Evolutionary conservation across 2,329 filamentous ascomycete genomes (phyloP).

Genomic region (Colletotrichum euphorbiae): DNA sequence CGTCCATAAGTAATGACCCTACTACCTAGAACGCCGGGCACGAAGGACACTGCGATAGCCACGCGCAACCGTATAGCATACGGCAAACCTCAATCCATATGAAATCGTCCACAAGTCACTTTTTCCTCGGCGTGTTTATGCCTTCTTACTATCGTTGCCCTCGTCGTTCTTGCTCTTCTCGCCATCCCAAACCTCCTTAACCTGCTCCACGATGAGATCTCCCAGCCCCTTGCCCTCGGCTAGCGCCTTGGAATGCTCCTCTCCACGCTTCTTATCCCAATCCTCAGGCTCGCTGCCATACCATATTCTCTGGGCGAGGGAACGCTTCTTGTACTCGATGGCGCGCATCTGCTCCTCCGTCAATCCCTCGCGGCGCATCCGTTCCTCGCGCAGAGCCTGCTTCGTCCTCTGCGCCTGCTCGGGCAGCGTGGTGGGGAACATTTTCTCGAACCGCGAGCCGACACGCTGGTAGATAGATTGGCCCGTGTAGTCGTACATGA

Average conservation of each 20-base stretch:
- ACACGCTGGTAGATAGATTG: constrained; percentile 63
- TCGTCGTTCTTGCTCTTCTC: constrained; percentile 39
- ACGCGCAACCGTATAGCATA: background rate
- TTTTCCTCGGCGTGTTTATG: background rate
- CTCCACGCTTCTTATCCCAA: constrained; percentile 65
- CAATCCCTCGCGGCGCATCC: constrained; percentile 41
- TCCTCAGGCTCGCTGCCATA: constrained; percentile 67
- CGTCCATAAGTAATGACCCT: background rate
- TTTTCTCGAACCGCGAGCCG: constrained; percentile 54
- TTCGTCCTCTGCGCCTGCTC: constrained; percentile 64
- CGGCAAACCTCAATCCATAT: background rate
- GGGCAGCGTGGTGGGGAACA: constrained; percentile 66
- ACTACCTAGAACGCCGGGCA: constrained; percentile 7
- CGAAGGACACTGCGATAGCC: background rate
- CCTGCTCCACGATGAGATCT: constrained; percentile 67
- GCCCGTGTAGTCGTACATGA: constrained; percentile 68
- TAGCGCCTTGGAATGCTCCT: constrained; percentile 64
- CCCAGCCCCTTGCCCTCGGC: constrained; percentile 67
- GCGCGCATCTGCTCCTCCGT: constrained; percentile 44
- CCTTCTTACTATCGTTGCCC: constrained; percentile 39
- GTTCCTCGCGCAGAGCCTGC: constrained; percentile 55
- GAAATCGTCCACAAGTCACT: no score
- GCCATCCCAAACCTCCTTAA: constrained; percentile 64
- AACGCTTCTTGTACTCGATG: constrained; percentile 43
- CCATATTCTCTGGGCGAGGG: constrained; percentile 63